Conservation (phyloP, 768 basidiomycete species). For the Boletus insuetus region DNA sequence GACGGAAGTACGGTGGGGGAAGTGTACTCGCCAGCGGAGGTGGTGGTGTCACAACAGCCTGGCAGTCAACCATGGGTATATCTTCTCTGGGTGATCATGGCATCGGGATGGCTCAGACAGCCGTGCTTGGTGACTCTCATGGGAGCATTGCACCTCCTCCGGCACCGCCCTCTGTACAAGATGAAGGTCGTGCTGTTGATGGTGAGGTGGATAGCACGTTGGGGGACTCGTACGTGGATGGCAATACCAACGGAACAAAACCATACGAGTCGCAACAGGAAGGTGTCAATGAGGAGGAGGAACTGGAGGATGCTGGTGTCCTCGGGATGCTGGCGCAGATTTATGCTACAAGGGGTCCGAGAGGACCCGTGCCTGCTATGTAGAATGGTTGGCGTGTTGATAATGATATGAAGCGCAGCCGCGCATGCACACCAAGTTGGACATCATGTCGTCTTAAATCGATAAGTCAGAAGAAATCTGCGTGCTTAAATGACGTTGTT, state of each 20-base stretch:
- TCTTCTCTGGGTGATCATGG: constrained; percentile 39
- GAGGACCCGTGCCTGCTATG: constrained; percentile 45
- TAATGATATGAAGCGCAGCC: neutral
- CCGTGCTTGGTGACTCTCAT: constrained; percentile 74
- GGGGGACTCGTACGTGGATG: constrained; percentile 74
- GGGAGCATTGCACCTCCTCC: constrained; percentile 41
- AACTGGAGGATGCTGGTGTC: constrained; percentile 76
- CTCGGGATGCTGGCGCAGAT: constrained; percentile 85
- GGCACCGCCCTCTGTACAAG: constrained; percentile 28
- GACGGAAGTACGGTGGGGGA: constrained; percentile 37
- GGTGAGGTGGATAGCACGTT: constrained; percentile 61
- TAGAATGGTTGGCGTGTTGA: constrained; percentile 14
- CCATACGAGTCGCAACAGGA: constrained; percentile 41
- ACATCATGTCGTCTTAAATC: neutral
- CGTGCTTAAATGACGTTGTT: neutral
- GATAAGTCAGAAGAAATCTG: neutral
- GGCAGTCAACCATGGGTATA: constrained; percentile 44
- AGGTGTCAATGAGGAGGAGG: constrained; percentile 59
- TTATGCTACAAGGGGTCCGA: constrained; percentile 58
- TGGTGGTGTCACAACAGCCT: constrained; percentile 46
- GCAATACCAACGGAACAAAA: constrained; percentile 41
- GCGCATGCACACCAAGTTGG: too few species aligned
- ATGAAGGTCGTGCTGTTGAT: constrained; percentile 49
- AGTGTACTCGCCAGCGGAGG: constrained; percentile 40
- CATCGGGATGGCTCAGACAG: constrained; percentile 61